Evolutionary conservation across 73 alveolate species (phyloP).

Genomic region (Tetrahymena thermophila): DNA sequence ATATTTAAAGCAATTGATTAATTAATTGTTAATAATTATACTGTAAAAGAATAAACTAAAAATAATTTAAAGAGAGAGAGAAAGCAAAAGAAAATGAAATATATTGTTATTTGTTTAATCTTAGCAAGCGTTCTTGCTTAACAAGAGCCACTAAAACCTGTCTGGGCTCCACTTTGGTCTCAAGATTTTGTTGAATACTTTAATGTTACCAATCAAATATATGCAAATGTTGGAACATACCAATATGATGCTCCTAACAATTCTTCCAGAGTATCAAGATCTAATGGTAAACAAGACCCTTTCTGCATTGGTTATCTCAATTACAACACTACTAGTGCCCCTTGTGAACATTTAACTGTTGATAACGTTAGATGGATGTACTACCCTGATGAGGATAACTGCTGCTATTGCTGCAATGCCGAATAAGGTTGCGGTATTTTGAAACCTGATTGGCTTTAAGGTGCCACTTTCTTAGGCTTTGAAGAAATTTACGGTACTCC

Average conservation of each 20-base stretch:
- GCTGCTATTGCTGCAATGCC: background rate
- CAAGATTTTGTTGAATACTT: background rate
- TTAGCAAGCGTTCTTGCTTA: background rate
- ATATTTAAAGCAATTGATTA: no score
- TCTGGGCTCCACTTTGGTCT: background rate
- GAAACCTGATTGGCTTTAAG: background rate
- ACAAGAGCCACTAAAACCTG: background rate
- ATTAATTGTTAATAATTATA: background rate
- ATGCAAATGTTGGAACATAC: background rate
- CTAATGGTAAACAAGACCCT: background rate
- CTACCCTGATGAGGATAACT: background rate
- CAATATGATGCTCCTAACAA: background rate
- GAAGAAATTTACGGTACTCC: background rate
- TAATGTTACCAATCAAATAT: background rate
- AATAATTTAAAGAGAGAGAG: background rate
- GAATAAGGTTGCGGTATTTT: background rate
- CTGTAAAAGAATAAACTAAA: background rate
- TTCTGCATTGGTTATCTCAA: background rate
- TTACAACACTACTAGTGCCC: background rate
- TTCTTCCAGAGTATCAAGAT: background rate
- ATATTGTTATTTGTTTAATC: background rate
- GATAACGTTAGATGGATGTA: background rate
- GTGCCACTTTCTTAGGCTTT: background rate
- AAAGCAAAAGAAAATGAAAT: background rate
- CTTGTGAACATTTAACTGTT: background rate